Conservation (phyloP, 805 yeast species). For the Starmerella riodocensis region DNA sequence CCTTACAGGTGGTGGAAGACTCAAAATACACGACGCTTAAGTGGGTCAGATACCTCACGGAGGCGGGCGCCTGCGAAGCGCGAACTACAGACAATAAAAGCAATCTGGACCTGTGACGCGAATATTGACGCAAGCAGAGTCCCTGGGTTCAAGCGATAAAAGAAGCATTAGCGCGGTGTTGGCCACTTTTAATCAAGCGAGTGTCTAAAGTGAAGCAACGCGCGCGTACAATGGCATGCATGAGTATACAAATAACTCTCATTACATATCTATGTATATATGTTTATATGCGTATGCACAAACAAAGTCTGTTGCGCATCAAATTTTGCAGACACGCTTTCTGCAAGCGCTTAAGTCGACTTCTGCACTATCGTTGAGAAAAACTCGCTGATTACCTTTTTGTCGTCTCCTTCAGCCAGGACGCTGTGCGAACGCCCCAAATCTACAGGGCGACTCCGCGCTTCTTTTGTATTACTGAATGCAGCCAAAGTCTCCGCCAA, state of each 20-base stretch:
- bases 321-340: too few species aligned
- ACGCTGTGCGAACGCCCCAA: neutral
- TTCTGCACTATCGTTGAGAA: constrained; percentile 9
- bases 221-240: too few species aligned
- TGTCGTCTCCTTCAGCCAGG: constrained; percentile 5
- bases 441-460: neutral
- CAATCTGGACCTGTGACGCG: too few species aligned
- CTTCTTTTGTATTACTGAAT: neutral
- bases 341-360: constrained; percentile 1
- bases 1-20: constrained; percentile 50
- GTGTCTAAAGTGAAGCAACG: too few species aligned
- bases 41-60: constrained; percentile 72
- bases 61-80: constrained; percentile 70
- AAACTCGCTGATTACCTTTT: constrained; percentile 13
- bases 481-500: neutral
- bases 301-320: too few species aligned
- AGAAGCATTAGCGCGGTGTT: too few species aligned
- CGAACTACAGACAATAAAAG: constrained; percentile 33
- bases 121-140: too few species aligned
- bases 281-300: too few species aligned
- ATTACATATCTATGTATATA: too few species aligned
- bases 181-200: too few species aligned
- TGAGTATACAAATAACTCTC: too few species aligned
- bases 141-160: too few species aligned
- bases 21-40: constrained; percentile 58